A percentile compares a stretch with the other conserved stretches of the same genome.
These are phyloP conservation scores for Clarireedia homoeocarpa DNA, from an alignment of 2,329 filamentous ascomycete species.

Conservation along the genomic window DNA sequence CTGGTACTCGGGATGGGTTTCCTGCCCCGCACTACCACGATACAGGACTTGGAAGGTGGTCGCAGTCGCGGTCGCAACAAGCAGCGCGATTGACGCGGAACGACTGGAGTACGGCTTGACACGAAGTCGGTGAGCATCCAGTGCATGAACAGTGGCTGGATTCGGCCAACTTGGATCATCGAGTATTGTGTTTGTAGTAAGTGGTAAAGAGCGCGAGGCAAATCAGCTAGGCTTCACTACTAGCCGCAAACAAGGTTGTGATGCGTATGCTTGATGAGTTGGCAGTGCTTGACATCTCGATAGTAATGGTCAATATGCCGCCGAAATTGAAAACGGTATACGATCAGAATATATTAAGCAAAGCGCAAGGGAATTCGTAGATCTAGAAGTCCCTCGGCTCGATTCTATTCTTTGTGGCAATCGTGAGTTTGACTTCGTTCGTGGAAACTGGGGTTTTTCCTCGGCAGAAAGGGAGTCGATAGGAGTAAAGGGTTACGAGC, in stretches of 20 bases:
- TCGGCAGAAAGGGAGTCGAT: neutral
- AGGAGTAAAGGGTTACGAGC: neutral
- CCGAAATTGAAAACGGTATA: constrained; percentile 33
- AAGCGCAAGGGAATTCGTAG: constrained; percentile 15
- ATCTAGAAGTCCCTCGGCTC: constrained; percentile 6
- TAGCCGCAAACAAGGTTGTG: constrained; percentile 34
- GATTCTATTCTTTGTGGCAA: too few relatives aligned
- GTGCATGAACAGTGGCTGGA: constrained; percentile 31
- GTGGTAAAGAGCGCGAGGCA: constrained; percentile 24
- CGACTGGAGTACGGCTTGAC: constrained; percentile 32
- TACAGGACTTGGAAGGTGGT: constrained; percentile 1
- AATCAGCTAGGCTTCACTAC: constrained; percentile 20
- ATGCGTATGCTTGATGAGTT: constrained; percentile 40
- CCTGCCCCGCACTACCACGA: constrained; percentile 28
- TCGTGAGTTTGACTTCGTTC: neutral
- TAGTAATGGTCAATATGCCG: constrained; percentile 40
- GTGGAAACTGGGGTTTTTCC: neutral
- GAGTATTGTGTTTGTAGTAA: constrained; percentile 15
- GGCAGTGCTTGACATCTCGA: constrained; percentile 30
- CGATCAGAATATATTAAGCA: constrained; percentile 27
- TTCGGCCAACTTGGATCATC: constrained; percentile 14
- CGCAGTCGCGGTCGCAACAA: constrained; percentile 10
- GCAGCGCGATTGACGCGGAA: constrained; percentile 24
- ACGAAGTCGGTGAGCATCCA: constrained; percentile 31
- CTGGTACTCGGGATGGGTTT: constrained; percentile 2